These are phyloP conservation scores for Gyrodon lividus DNA, from an alignment of 768 basidiomycete species.

Conservation along the genomic window DNA sequence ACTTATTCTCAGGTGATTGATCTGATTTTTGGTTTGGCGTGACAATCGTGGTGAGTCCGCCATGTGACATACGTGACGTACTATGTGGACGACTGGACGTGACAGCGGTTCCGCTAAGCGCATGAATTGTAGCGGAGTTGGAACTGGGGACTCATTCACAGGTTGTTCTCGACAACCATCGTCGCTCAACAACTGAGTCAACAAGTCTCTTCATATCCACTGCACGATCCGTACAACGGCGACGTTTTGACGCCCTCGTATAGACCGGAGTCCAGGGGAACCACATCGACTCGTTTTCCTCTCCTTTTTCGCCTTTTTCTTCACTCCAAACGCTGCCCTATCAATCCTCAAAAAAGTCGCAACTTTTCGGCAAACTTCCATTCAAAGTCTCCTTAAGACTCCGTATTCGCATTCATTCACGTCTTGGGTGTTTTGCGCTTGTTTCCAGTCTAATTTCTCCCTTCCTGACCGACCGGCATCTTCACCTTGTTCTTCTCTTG, in stretches of 20 bases:
- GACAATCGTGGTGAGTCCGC: background rate
- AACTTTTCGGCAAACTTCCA: constrained; percentile 5
- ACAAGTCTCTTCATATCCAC: constrained; percentile 15
- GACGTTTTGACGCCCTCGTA: background rate
- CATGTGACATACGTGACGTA: background rate
- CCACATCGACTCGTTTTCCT: constrained; percentile 7
- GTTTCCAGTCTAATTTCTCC: constrained; percentile 1
- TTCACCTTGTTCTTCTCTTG: constrained; percentile 1
- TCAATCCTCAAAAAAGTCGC: constrained; percentile 22
- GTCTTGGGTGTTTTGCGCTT: constrained; percentile 4
- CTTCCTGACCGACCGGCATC: constrained; percentile 16
- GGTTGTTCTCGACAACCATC: constrained; percentile 36
- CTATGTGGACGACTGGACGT: no score
- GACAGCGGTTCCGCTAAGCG: constrained; percentile 17
- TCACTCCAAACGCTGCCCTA: background rate
- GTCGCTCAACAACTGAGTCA: constrained; percentile 21
- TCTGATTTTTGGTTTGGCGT: no score
- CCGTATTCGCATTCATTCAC: constrained; percentile 29
- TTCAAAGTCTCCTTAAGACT: constrained; percentile 8
- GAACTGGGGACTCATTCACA: constrained; percentile 31
- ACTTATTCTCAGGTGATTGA: no score
- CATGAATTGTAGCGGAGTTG: constrained; percentile 34
- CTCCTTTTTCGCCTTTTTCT: constrained; percentile 15
- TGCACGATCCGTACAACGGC: constrained; percentile 3
- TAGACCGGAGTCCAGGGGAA: constrained; percentile 1